Evolutionary conservation across 345 rosid species (phyloP), one percentile per base, ranked within the genome.

Genomic region (Eucalyptus cloeziana): DNA sequence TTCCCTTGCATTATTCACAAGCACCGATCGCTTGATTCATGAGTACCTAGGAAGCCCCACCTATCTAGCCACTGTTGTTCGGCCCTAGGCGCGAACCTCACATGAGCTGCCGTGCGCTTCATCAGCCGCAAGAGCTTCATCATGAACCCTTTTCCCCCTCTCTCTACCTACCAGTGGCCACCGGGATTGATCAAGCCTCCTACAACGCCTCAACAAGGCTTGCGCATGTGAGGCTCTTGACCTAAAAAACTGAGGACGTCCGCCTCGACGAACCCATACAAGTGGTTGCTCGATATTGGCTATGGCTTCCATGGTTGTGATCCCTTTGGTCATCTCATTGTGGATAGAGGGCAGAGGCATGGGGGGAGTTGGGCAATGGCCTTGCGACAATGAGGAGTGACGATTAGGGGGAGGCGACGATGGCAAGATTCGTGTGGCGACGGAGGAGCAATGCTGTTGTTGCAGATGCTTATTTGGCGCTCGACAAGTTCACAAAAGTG

Each of bases 401-500:
- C 10, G 24, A 8, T 17, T 6, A 7, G 7, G 81, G 21, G 25
- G 14, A 37, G 81, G 45, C 2, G 7, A 71, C 21, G 25, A 13
- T 19, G 25, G 25, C 81, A 37, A 33, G 8, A 45, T 19, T 19
- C 8, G 8, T 71, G 81, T 12, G 43, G 45, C 25, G 27, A 37
- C 0, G 6, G 8, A 19, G 81, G 81, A 37, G 43, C 3, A 71
- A 37, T 10, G 45, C 7, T 4, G 7, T 9, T 1, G 44, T 33
- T 5, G 24, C 80, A 4, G 1, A 31, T 33, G 12, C 44, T 69
- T 69, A 33, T 33, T 69, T 5, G 33, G 43, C 24, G 24, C 24
- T 5, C 0, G 10, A 7, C 1, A 31, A 3, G 6, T 69, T 33
- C 13, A 17, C 44, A 8, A 8, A 19, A 69, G 44, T 33, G 45